phyloP scores from a whole-genome alignment of 805 yeast genomes.

The Candida vartiovaarae region DNA sequence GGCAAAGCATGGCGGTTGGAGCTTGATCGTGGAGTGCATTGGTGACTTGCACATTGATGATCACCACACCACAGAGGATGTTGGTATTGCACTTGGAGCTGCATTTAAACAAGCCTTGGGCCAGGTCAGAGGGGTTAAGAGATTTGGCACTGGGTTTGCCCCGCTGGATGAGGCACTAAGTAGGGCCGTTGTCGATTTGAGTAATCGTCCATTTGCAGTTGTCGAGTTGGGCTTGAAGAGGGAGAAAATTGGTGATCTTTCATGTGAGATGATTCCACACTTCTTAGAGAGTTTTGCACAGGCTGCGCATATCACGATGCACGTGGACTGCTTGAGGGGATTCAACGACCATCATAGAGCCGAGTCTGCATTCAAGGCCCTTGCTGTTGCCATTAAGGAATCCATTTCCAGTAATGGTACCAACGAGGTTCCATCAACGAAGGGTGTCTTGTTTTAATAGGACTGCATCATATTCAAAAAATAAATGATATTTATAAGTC shows the following conservation, averaged over 20 bases:
- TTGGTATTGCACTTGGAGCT: slow-evolving; percentile 84
- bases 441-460: slow-evolving; percentile 74
- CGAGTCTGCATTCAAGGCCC: slow-evolving; percentile 93
- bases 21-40: slow-evolving; percentile 76
- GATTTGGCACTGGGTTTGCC: slow-evolving; percentile 91
- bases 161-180: slow-evolving; percentile 95
- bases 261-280: slow-evolving; percentile 98
- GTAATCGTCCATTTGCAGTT: slow-evolving; percentile 89
- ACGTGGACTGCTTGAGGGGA: slow-evolving; percentile 91
- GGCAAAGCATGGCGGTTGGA: slow-evolving; percentile 97
- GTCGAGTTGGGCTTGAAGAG: slow-evolving; percentile 84
- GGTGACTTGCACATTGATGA: slow-evolving; percentile 97
- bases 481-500: neutral
- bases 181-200: slow-evolving; percentile 92
- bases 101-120: slow-evolving; percentile 91
- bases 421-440: slow-evolving; percentile 91
- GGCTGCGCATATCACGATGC: slow-evolving; percentile 84
- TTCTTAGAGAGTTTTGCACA: slow-evolving; percentile 91
- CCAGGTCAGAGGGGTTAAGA: slow-evolving; percentile 79
- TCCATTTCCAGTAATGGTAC: slow-evolving; percentile 79
- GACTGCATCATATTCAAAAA: neutral
- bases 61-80: slow-evolving; percentile 95
- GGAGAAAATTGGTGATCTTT: slow-evolving; percentile 87
- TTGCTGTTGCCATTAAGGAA: slow-evolving; percentile 87
- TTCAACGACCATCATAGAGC: slow-evolving; percentile 94